Evolutionary conservation across 163 green algal genomes (phyloP).

Genomic region (Scenedesmus sp.): DNA sequence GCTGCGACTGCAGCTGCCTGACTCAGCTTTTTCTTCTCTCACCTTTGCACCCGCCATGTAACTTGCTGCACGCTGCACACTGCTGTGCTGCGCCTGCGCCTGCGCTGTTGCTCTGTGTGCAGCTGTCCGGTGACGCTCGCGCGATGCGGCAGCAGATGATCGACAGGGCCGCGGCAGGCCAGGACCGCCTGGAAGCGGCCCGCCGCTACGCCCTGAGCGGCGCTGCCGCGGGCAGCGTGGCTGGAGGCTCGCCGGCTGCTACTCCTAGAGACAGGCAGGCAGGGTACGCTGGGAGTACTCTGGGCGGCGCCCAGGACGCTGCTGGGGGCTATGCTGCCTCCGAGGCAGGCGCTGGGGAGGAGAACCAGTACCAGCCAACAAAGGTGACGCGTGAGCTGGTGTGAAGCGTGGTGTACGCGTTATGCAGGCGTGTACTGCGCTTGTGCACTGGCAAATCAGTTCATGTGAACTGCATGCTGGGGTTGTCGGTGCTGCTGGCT

Average conservation of each 20-base stretch:
- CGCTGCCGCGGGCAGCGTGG: neutral
- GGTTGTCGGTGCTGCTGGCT: too few relatives aligned
- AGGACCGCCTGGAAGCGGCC: conserved; percentile 34
- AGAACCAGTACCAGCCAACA: neutral
- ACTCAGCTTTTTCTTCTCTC: too few relatives aligned
- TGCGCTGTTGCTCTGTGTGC: too few relatives aligned
- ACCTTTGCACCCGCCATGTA: too few relatives aligned
- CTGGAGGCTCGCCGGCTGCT: neutral
- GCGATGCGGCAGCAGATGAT: conserved; percentile 35
- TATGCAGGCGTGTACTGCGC: too few relatives aligned
- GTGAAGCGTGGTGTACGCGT: too few relatives aligned
- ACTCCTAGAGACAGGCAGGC: conserved; percentile 1
- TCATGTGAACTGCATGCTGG: too few relatives aligned
- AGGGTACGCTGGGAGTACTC: neutral
- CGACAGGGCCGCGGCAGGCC: neutral
- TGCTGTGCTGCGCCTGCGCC: neutral
- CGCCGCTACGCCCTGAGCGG: conserved; percentile 2
- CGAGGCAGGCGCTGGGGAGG: neutral
- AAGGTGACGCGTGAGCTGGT: too few relatives aligned
- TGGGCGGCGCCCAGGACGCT: neutral
- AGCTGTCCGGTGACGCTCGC: conserved; percentile 43
- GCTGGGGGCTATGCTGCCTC: neutral
- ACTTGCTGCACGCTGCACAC: neutral
- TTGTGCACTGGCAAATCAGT: too few relatives aligned
- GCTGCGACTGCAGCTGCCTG: neutral